A percentile compares a stretch with the other conserved stretches of the same genome.
phyloP scores from a whole-genome alignment of 176 grass and related monocot genomes.

The Lolium perenne region DNA sequence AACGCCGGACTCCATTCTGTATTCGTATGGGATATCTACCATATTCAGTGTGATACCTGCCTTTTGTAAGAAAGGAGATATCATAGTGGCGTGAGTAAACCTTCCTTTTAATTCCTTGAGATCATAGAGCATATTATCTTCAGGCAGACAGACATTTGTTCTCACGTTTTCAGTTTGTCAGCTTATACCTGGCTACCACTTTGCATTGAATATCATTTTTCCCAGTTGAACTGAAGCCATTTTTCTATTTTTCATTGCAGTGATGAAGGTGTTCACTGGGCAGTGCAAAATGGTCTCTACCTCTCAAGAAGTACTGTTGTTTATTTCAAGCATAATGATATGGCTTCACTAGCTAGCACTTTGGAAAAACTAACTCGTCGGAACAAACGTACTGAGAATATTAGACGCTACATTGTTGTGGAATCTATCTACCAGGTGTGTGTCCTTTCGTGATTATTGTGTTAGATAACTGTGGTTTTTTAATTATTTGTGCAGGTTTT shows the following conservation, averaged over 20 bases:
- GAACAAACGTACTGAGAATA: conserved; percentile 83
- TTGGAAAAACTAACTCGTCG: conserved; percentile 80
- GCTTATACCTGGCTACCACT: conserved; percentile 28
- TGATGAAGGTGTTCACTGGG: conserved; percentile 96
- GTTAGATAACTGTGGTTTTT: conserved; percentile 10
- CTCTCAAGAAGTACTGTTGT: conserved; percentile 91
- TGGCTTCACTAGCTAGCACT: conserved; percentile 78
- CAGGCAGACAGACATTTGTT: not conserved
- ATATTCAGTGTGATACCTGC: conserved; percentile 99
- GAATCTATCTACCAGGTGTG: conserved; percentile 95
- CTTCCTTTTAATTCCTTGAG: conserved; percentile 13
- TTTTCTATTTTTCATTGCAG: conserved; percentile 54
- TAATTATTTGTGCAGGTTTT: conserved; percentile 33
- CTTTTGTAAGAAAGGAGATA: conserved; percentile 97
- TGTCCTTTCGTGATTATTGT: conserved; percentile 17
- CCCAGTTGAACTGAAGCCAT: not conserved
- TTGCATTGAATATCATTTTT: conserved; percentile 16
- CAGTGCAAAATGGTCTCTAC: conserved; percentile 91
- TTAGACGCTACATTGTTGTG: conserved; percentile 97
- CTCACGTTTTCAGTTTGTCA: not conserved
- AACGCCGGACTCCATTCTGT: conserved; percentile 87
- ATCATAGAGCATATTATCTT: not conserved
- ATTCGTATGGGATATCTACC: conserved; percentile 96
- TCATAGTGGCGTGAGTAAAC: conserved; percentile 88
- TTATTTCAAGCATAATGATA: conserved; percentile 99